Evolutionary conservation across 108 stramenopile species (phyloP).

Genomic region (Skeletonema menzelii): DNA sequence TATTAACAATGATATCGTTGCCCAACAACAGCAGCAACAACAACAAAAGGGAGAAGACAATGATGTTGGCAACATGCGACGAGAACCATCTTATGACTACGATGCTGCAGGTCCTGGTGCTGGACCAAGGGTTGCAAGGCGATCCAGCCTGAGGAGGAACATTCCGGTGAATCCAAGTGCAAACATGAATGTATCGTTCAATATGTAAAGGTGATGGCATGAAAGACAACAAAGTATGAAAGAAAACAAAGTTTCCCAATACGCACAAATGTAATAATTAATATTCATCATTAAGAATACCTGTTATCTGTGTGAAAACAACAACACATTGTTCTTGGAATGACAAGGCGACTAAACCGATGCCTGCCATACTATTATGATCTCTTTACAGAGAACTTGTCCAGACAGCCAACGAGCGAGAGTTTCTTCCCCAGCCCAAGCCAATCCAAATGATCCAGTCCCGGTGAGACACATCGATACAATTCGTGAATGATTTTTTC

Average conservation of each 20-base stretch:
- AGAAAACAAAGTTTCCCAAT: no score
- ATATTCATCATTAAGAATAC: no score
- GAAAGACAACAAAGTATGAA: not conserved
- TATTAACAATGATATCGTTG: slow-evolving; percentile 73
- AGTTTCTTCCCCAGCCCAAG: no score
- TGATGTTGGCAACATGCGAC: not conserved
- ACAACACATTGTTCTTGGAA: no score
- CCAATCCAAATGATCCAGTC: no score
- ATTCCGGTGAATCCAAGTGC: not conserved
- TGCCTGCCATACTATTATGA: no score
- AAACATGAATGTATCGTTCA: slow-evolving; percentile 3
- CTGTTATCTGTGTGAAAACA: no score
- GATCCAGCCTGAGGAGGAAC: slow-evolving; percentile 1
- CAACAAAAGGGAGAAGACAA: slow-evolving; percentile 1
- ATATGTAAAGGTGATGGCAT: not conserved
- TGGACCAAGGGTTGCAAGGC: not conserved
- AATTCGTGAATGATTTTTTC: no score
- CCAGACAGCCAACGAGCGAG: no score
- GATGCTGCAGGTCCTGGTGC: not conserved
- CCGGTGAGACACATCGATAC: no score
- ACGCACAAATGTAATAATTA: not conserved
- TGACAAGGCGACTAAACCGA: no score
- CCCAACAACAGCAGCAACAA: slow-evolving; percentile 14
- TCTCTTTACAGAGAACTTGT: no score
- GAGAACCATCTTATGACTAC: not conserved